Percentiles rank a stretch among this genome's conserved stretches.
These are phyloP conservation scores for Cyclotella atomus DNA, from an alignment of 108 stramenopile species.

Conservation along the genomic window DNA sequence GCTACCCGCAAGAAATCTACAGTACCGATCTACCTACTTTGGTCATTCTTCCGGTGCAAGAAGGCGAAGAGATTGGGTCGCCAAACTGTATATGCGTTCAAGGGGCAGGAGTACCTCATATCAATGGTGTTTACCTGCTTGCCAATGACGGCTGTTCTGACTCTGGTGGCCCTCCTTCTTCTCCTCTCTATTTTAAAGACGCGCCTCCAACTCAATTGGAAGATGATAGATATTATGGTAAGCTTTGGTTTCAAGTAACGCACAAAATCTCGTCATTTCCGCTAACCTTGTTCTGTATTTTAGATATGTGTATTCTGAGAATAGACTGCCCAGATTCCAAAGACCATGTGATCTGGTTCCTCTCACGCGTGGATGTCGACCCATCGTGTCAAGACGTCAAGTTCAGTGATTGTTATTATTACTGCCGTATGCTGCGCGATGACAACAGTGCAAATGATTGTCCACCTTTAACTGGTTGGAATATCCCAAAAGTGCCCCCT, in stretches of 20 bases:
- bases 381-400: conserved; percentile 41
- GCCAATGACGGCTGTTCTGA: not conserved
- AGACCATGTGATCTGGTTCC: conserved; percentile 48
- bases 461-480: conserved; percentile 39
- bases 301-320: conserved; percentile 43
- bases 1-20: conserved; percentile 16
- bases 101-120: conserved; percentile 32
- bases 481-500: conserved; percentile 29
- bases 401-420: conserved; percentile 51
- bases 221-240: conserved; percentile 32
- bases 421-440: conserved; percentile 33
- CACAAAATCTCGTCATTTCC: too few species aligned
- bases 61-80: conserved; percentile 14
- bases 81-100: conserved; percentile 31
- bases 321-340: conserved; percentile 34
- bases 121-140: conserved; percentile 42
- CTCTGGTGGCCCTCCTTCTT: not conserved
- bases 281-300: not conserved
- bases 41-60: conserved; percentile 19
- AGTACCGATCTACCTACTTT: conserved; percentile 16
- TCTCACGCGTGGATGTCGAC: conserved; percentile 41
- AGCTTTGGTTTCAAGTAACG: too few species aligned
- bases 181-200: conserved; percentile 45
- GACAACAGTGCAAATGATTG: not conserved
- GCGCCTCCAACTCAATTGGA: conserved; percentile 32